Conservation (phyloP, 192 early-diverging fungal species). For the Dimargaris xerosporica region DNA sequence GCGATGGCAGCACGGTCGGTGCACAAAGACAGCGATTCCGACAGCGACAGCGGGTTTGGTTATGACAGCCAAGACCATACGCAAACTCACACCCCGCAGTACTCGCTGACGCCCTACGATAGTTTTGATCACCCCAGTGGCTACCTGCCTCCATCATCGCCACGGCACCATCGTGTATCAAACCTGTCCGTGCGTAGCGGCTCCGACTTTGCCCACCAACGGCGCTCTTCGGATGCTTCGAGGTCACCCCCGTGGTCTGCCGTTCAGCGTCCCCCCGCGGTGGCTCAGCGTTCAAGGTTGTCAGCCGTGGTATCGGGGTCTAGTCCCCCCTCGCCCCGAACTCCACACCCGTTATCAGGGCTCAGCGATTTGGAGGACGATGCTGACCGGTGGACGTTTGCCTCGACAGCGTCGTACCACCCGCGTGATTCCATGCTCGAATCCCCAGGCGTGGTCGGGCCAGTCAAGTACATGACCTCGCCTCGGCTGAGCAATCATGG, state of each 20-base stretch:
- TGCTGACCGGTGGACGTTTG: not conserved
- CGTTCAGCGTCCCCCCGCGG: not conserved
- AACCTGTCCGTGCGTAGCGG: not conserved
- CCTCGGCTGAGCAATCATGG: not conserved
- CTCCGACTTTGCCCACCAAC: not conserved
- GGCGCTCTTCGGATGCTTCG: not conserved
- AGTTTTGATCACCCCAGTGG: not conserved
- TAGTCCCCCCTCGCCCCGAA: not conserved
- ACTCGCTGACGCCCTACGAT: not conserved
- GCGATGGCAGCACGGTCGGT: not conserved
- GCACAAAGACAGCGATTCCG: not conserved
- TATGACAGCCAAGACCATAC: not conserved
- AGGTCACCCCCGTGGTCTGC: no score
- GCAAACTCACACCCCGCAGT: not conserved
- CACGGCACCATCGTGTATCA: not conserved
- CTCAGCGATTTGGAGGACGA: not conserved
- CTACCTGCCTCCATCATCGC: not conserved
- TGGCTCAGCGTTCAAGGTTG: no score
- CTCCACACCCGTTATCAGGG: not conserved
- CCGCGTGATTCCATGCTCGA: not conserved
- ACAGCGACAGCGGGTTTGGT: slow-evolving; percentile 1
- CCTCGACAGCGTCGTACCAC: not conserved
- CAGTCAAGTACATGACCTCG: not conserved
- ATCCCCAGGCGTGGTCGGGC: not conserved
- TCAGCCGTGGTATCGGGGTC: not conserved